A percentile compares a stretch with the other conserved stretches of the same genome.
Evolutionary conservation across 371 early-diverging fungal species (phyloP).

Genomic region (Funneliformis caledonium): DNA sequence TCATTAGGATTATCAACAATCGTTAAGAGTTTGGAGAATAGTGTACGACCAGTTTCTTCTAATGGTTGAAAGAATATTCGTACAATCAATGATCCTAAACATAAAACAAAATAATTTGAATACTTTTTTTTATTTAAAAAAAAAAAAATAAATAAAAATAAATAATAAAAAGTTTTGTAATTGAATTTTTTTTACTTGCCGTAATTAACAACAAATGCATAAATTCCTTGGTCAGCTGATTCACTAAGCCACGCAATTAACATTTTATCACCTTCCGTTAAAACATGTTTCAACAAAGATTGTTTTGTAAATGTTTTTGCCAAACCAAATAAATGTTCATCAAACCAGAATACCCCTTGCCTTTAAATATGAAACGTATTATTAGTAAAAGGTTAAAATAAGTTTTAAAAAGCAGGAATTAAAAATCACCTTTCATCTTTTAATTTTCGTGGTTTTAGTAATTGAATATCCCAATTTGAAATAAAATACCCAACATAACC

Average conservation of each 20-base stretch:
- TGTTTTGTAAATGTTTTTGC: conserved; percentile 83
- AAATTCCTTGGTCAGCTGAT: conserved; percentile 74
- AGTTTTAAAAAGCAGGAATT: background rate
- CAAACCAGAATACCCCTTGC: conserved; percentile 60
- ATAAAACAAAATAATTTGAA: background rate
- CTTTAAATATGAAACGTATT: conserved; percentile 9
- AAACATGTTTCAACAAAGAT: conserved; percentile 85
- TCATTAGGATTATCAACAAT: conserved; percentile 34
- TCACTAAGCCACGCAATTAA: conserved; percentile 69
- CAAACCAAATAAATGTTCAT: conserved; percentile 61
- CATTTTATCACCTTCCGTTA: conserved; percentile 96
- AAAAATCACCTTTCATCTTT: conserved; percentile 11
- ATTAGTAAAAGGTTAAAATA: background rate
- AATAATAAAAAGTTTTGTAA: background rate
- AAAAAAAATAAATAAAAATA: background rate
- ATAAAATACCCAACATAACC: conserved; percentile 57
- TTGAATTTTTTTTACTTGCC: conserved; percentile 53
- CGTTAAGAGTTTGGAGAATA: conserved; percentile 71
- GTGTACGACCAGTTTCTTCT: conserved; percentile 87
- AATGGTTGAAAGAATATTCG: conserved; percentile 92
- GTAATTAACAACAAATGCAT: conserved; percentile 85
- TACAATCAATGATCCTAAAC: conserved; percentile 72
- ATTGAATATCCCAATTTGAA: conserved; percentile 8
- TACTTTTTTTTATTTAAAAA: background rate
- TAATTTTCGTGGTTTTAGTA: conserved; percentile 15